A percentile compares a stretch with the other conserved stretches of the same genome.
phyloP scores from a whole-genome alignment of 2,329 filamentous ascomycete species.

The Helotiales sp. region DNA sequence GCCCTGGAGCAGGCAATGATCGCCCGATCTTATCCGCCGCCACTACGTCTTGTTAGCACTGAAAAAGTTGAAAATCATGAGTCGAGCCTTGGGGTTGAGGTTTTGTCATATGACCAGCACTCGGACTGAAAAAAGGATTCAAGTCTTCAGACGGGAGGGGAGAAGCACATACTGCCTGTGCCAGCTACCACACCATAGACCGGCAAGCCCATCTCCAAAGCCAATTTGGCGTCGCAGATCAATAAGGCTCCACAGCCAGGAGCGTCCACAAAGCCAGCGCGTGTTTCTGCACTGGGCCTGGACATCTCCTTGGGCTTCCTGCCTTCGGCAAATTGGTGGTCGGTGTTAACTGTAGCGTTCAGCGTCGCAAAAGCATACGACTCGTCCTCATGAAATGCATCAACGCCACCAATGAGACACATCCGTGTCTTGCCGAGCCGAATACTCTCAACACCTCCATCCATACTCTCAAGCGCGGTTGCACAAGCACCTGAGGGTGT shows the following conservation, averaged over 20 bases:
- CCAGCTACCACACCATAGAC: conserved; percentile 91
- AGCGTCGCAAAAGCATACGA: conserved; percentile 99
- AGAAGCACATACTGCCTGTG: no score
- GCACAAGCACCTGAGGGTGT: conserved; percentile 95
- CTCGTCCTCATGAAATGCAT: conserved; percentile 96
- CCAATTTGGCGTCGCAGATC: conserved; percentile 92
- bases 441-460: conserved; percentile 96
- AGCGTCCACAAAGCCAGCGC: conserved; percentile 97
- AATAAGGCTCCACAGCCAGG: conserved; percentile 95
- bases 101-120: no score
- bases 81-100: no score
- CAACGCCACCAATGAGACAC: conserved; percentile 96
- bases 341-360: conserved; percentile 96
- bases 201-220: conserved; percentile 94
- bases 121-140: no score
- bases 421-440: conserved; percentile 94
- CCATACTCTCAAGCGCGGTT: conserved; percentile 91
- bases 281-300: conserved; percentile 88
- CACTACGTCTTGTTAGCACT: no score
- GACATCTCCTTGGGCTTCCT: conserved; percentile 96
- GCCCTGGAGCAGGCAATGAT: conserved; percentile 89
- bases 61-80: no score
- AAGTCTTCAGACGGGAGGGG: no score
- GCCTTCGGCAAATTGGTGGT: conserved; percentile 89
- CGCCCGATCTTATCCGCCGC: conserved; percentile 98